Percentiles rank a stretch among this genome's conserved stretches.
phyloP scores from a whole-genome alignment of 2,329 filamentous ascomycete genomes.

The Myriosclerotinia duriaeana region DNA sequence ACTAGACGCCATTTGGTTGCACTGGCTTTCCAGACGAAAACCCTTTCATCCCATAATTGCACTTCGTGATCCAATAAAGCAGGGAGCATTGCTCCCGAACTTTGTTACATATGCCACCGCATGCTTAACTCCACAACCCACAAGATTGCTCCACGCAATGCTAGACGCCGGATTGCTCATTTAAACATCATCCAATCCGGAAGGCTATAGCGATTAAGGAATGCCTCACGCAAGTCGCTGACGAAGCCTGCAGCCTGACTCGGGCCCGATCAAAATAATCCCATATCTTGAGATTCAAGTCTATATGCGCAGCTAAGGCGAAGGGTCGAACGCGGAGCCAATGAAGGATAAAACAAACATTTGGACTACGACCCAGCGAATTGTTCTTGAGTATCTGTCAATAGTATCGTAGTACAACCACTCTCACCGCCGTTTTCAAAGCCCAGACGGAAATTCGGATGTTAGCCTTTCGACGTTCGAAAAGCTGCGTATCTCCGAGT shows the following conservation, averaged over 20 bases:
- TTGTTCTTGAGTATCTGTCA: not conserved
- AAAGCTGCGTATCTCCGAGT: not conserved
- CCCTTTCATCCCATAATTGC: not conserved
- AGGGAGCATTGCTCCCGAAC: not conserved
- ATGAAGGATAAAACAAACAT: not conserved
- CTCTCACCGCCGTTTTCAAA: not conserved
- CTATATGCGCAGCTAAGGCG: not conserved
- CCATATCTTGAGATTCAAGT: not conserved
- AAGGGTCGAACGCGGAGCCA: not conserved
- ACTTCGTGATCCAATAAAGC: not conserved
- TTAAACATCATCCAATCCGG: not conserved
- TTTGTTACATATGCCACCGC: not conserved
- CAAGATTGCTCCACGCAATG: not conserved
- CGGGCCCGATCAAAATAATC: not conserved
- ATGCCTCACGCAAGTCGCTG: not conserved
- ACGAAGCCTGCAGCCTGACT: not conserved
- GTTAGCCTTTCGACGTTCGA: not conserved
- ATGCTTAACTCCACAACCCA: not conserved
- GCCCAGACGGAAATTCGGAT: not conserved
- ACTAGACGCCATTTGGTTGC: not conserved
- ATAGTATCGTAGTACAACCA: not conserved
- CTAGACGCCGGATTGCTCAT: not conserved
- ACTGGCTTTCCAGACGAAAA: not conserved
- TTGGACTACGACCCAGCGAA: too few species aligned
- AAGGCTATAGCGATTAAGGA: not conserved